These are phyloP conservation scores for Salix dunnii DNA, from an alignment of 345 rosid genomes.

Conservation along the genomic window DNA sequence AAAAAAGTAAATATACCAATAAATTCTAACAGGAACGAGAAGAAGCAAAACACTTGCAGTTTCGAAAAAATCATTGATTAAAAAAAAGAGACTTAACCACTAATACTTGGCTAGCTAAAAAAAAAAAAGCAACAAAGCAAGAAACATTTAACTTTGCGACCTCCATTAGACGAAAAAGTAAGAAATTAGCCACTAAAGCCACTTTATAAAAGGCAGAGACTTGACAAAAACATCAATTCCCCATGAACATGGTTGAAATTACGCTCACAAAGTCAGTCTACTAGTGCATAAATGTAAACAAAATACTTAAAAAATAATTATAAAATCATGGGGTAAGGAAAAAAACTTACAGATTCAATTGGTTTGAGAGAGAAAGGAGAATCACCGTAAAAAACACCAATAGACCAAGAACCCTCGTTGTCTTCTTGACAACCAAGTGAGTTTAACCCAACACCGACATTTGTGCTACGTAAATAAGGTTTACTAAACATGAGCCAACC, in stretches of 20 bases:
- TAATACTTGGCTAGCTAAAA: background rate
- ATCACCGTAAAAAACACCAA: constrained; percentile 82
- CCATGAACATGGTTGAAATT: background rate
- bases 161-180: background rate
- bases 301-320: background rate
- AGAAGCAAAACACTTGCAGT: background rate
- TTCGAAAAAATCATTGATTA: background rate
- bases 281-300: background rate
- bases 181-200: background rate
- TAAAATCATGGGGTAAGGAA: background rate
- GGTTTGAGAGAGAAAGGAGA: constrained; percentile 88
- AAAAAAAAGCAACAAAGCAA: background rate
- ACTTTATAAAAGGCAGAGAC: background rate
- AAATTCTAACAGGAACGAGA: background rate
- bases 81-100: background rate
- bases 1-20: background rate
- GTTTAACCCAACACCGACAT: constrained; percentile 24
- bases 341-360: constrained; percentile 65
- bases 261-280: background rate
- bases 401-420: constrained; percentile 90
- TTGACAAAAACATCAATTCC: background rate
- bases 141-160: background rate
- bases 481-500: constrained; percentile 51
- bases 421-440: constrained; percentile 74
- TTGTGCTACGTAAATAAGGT: constrained; percentile 19